Conservation (phyloP, 148 eudicot species). For the Chenopodium formosanum region DNA sequence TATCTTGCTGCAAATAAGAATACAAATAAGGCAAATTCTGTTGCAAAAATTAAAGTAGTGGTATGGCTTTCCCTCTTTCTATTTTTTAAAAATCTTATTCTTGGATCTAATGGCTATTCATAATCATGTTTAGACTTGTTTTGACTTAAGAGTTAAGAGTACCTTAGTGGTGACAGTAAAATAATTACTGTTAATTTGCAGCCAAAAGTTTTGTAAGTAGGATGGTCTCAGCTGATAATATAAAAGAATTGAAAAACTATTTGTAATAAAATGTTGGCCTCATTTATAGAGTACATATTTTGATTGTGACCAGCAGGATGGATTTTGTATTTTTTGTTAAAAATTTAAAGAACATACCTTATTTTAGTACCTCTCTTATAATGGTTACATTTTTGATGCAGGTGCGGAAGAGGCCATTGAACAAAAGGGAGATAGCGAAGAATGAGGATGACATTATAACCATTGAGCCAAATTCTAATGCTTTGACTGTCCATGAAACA, state of each 20-base stretch:
- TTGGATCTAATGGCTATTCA: background rate
- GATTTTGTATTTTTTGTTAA: background rate
- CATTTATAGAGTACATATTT: background rate
- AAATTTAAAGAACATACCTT: background rate
- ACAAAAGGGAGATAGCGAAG: constrained; percentile 67
- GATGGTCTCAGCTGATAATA: background rate
- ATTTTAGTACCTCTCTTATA: constrained; percentile 3
- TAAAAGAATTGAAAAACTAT: background rate
- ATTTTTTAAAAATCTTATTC: too few relatives aligned
- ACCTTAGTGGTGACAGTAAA: background rate
- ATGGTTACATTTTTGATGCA: constrained; percentile 29
- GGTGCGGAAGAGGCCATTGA: constrained; percentile 88
- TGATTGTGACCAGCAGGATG: background rate
- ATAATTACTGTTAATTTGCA: background rate
- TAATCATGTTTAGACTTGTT: background rate
- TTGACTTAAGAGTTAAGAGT: background rate
- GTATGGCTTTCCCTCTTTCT: constrained; percentile 35
- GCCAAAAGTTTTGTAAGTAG: background rate
- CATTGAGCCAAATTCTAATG: constrained; percentile 46
- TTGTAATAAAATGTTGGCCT: background rate
- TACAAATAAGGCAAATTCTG: constrained; percentile 43
- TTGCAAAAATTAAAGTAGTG: constrained; percentile 90
- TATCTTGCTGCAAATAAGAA: constrained; percentile 41
- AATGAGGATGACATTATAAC: constrained; percentile 73
- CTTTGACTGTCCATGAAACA: constrained; percentile 76